These are phyloP conservation scores for Trichoderma sp. DNA, from an alignment of 2,329 filamentous ascomycete genomes.

Conservation along the genomic window DNA sequence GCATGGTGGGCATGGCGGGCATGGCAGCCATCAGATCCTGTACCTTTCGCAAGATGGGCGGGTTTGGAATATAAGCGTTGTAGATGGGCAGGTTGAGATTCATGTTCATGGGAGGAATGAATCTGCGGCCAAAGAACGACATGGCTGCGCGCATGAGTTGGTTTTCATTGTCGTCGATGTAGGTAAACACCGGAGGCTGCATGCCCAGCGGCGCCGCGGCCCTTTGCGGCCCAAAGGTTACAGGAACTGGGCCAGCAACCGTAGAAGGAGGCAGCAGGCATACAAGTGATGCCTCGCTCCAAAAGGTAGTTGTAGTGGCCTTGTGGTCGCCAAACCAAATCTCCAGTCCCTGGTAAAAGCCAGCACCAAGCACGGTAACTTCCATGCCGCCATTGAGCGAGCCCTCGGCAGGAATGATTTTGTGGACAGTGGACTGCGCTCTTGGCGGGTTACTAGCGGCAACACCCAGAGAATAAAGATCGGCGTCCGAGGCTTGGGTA, in stretches of 20 bases:
- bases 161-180: conserved; percentile 68
- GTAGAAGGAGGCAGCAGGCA: conserved; percentile 72
- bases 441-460: conserved; percentile 47
- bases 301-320: conserved; percentile 72
- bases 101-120: neutral
- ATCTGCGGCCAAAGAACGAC: conserved; percentile 57
- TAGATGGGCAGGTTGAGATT: conserved; percentile 59
- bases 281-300: conserved; percentile 76
- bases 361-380: conserved; percentile 77
- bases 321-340: conserved; percentile 75
- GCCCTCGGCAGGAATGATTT: conserved; percentile 79
- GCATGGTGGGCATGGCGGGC: conserved; percentile 54
- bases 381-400: conserved; percentile 82
- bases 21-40: conserved; percentile 71
- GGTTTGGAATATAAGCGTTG: conserved; percentile 60
- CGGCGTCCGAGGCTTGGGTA: conserved; percentile 47
- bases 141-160: conserved; percentile 67
- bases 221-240: conserved; percentile 63
- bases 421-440: conserved; percentile 63
- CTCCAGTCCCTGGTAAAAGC: conserved; percentile 73
- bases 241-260: conserved; percentile 65
- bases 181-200: conserved; percentile 62
- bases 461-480: conserved; percentile 52
- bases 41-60: conserved; percentile 67
- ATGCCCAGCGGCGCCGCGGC: conserved; percentile 36